Evolutionary conservation across 352 stramenopile species (phyloP), one percentile per base, ranked within the genome.

Genomic region (Globisporangium cylindrosporum): DNA sequence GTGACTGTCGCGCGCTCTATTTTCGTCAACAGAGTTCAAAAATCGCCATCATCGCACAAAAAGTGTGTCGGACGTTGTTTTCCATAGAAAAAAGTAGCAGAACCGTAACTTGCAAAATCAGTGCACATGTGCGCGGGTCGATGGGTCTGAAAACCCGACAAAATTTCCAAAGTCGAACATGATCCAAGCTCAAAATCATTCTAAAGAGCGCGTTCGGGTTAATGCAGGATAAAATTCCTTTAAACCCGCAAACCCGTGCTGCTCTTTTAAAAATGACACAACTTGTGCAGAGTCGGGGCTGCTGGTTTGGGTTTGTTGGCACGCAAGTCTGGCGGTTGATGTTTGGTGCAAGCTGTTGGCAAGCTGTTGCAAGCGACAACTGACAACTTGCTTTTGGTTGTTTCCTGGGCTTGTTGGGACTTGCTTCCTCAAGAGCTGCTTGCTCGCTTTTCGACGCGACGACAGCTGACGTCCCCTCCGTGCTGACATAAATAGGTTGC

Each of bases 401-500:
- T 15, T 62, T 62, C 20, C 32, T 34, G 12, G 14, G 14, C 41
- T 48, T 48, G 38, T 43, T 14, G 18, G 12, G 29, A 7, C 15
- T 43, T 4, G 12, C 18, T 29, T 24, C 15, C 12, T 14, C 59
- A 56, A 38, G 55, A 64, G 53, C 1, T 36, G 25, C 14, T 25
- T 8, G 27, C 54, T 22, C 25, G 55, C 55, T 60, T 46, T 46
- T 46, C 55, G 32, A 62, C 60, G 22, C 46, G 46, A 66, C 60
- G n/a, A 66, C 60, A 59, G 46, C 60, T 58, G 59, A 32, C 41
- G 59, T 27, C 59, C 43, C 18, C 43, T 51, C 18, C 25, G 5
- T 43, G 20, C 41, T 65, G 41, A 66, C 46, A 66, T 66, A 66
- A 66, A 66, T 66, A 66, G 60, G 60, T 66, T 59, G 27, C 49